Percentiles rank a stretch among this genome's conserved stretches.
Conservation (phyloP, 257 asterid genomes). For the Ilex aquifolium region DNA sequence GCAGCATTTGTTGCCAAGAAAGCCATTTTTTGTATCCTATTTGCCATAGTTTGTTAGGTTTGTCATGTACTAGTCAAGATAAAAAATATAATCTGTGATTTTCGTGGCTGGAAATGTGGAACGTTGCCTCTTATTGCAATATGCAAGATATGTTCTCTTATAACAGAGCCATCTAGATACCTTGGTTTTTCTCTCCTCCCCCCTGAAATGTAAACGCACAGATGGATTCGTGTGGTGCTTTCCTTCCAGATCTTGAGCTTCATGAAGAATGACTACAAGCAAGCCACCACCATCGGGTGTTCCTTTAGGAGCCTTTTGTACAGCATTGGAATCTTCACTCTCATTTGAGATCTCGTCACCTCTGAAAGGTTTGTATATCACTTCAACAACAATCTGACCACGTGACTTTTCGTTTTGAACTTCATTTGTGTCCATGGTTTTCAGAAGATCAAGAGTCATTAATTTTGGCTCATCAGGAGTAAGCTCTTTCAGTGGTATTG, state of each 20-base stretch:
- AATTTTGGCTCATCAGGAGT: constrained; percentile 64
- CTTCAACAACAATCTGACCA: constrained; percentile 74
- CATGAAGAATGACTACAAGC: constrained; percentile 80
- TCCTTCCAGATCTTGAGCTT: constrained; percentile 94
- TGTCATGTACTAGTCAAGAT: too few relatives aligned
- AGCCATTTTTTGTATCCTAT: too few relatives aligned
- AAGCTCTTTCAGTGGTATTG: constrained; percentile 47
- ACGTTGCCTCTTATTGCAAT: too few relatives aligned
- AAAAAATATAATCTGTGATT: too few relatives aligned
- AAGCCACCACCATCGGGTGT: constrained; percentile 90
- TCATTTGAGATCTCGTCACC: constrained; percentile 46
- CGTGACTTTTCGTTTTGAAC: constrained; percentile 75
- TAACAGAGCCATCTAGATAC: constrained; percentile 19
- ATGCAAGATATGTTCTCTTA: too few relatives aligned
- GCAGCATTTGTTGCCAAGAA: too few relatives aligned
- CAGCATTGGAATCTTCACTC: constrained; percentile 39
- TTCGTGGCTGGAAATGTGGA: too few relatives aligned
- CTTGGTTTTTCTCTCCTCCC: constrained; percentile 86
- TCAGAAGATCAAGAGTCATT: constrained; percentile 76
- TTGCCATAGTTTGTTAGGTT: too few relatives aligned
- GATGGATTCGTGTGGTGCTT: constrained; percentile 90
- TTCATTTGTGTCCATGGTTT: constrained; percentile 65
- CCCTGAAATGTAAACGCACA: constrained; percentile 65
- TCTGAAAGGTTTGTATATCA: constrained; percentile 67
- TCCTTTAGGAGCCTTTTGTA: constrained; percentile 93